Percentiles rank a stretch among this genome's conserved stretches.
Conservation (phyloP, 306 rosid genomes). For the Ziziphus jujuba region DNA sequence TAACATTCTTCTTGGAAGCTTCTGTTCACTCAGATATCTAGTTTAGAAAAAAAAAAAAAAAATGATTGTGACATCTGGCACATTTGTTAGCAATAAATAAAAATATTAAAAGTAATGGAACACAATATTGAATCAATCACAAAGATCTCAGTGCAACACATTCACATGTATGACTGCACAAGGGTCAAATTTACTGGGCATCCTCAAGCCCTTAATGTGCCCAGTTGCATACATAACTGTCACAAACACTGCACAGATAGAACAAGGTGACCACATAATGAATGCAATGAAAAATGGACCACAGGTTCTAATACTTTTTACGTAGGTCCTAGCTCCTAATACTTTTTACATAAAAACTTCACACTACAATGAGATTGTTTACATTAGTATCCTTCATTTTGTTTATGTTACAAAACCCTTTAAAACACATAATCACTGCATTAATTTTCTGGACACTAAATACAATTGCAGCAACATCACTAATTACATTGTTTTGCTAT, state of each 20-base stretch:
- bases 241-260: not conserved
- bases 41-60: conserved; percentile 29
- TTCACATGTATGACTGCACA: not conserved
- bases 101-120: not conserved
- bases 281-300: not conserved
- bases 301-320: too few relatives aligned
- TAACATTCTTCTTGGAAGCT: conserved; percentile 86
- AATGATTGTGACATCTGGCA: conserved; percentile 29
- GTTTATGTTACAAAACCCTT: too few relatives aligned
- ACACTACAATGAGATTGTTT: too few relatives aligned
- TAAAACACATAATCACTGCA: too few relatives aligned
- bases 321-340: too few relatives aligned
- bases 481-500: too few relatives aligned
- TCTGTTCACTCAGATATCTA: conserved; percentile 84
- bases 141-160: not conserved
- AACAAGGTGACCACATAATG: not conserved
- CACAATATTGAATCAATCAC: not conserved
- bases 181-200: not conserved
- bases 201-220: not conserved
- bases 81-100: conserved; percentile 4
- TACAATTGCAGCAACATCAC: too few relatives aligned
- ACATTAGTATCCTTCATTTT: too few relatives aligned
- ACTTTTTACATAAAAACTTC: too few relatives aligned
- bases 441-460: too few relatives aligned
- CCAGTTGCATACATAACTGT: not conserved